Evolutionary conservation across 352 stramenopile genomes (phyloP).

Genomic region (Globisporangium splendens): DNA sequence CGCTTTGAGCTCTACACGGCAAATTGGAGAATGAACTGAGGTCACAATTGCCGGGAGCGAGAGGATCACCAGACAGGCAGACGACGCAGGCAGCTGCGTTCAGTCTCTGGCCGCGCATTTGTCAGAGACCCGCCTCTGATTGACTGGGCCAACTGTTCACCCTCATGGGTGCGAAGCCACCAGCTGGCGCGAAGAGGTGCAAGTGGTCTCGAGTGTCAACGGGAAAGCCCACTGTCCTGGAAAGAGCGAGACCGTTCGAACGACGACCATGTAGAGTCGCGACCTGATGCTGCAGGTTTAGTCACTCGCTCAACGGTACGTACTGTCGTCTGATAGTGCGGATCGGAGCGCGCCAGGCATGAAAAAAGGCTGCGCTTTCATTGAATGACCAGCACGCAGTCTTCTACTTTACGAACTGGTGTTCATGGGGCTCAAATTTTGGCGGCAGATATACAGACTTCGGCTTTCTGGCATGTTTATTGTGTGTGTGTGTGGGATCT

Average conservation of each 20-base stretch:
- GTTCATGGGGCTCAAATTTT: no score
- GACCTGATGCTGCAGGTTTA: no score
- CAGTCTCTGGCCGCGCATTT: not conserved
- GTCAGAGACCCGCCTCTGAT: not conserved
- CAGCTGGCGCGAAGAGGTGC: not conserved
- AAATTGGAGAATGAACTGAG: constrained; percentile 3
- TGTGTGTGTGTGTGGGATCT: no score
- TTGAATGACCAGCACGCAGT: no score
- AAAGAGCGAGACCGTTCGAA: not conserved
- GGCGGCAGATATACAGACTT: no score
- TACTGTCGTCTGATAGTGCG: no score
- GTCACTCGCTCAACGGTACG: no score
- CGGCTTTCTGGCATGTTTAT: no score
- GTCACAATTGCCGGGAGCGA: not conserved
- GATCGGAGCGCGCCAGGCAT: no score
- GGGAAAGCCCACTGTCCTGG: not conserved
- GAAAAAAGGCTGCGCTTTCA: no score
- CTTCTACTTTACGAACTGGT: no score
- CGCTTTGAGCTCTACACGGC: not conserved
- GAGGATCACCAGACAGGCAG: not conserved
- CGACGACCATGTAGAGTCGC: not conserved
- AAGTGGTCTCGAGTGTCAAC: not conserved
- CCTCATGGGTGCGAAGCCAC: not conserved
- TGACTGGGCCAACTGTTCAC: not conserved
- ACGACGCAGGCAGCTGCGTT: not conserved